Evolutionary conservation across 2,329 filamentous ascomycete genomes (phyloP), one percentile per base, ranked within the genome.

Genomic region (Curvularia hawaiiensis): DNA sequence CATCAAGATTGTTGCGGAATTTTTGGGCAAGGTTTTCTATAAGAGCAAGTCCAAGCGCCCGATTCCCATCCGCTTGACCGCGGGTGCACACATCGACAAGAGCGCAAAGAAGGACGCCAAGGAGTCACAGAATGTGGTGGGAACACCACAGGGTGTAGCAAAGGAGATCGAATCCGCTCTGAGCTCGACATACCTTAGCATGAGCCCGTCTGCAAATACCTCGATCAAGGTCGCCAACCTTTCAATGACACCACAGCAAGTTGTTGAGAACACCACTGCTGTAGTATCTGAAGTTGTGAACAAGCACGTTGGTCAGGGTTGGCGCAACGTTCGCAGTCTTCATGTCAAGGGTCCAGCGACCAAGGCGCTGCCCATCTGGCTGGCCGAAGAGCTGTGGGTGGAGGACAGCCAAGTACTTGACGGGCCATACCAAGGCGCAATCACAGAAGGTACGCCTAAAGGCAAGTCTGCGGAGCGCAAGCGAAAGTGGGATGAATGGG

Each of bases 1-100:
- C 54, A 80, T 88, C 61, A 85, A 84, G 57, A 81, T 84, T 59
- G 83, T 98, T 58, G 91, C 93, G 55, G 85, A 86, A 63, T 82
- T 88, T 3, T 86, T 99, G 12, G 95, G 94, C 68, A 98, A 97
- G 81, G 89, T 89, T 1, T 98, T 99, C 77, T 98, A 95, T 85
- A 90, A 92, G 80, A 84, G 80, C 55, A 91, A 89, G 16, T 79
- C 80, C 62, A 98, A 98, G 84, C 85, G 94, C 39, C 95, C 95
- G 10, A 87, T 99, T 57, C 93, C 95, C 26, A 85, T 98, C 38
- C 82, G 84, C 43, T 83, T 98, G 60, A 84, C 87, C 61, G 74
- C 82, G 83, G 52, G 81, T 84, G 62, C 90, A 86, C 77, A 82
- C 82, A 40, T 90, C 87, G 80, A 84, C 80, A 70, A 83, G 61